Base-by-base conservation (phyloP, 805 yeast species). In the Diddensiella transvaalensis region DNA sequence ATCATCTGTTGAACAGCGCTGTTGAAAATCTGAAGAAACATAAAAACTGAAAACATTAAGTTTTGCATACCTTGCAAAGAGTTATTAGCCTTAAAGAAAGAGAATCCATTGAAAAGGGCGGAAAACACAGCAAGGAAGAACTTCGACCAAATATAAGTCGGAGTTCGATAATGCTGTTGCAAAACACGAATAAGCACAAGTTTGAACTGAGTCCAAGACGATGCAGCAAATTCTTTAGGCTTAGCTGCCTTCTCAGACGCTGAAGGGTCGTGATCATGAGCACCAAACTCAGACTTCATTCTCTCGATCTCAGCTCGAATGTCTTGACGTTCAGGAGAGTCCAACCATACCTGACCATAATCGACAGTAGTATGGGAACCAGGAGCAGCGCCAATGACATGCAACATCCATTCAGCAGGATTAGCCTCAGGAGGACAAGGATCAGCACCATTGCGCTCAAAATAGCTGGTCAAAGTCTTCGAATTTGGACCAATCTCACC, bases 401-500 rank as follows among this genome's bases (percentile, higher is more conserved):
- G 85, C 67, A 88, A 72, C 95, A 88, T 88, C 93, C 95, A 88
- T 70, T 87, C 96, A 11, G 90, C 91, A 26, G 91, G 93, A 56
- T 85, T 85, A 3, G 87, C 88, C 37, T 73, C 72, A 4, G 72
- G 68, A 18, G 90, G 89, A 69, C 90, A 85, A 47, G 71, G 69
- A 22, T 73, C 76, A 37, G 89, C 79, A 46, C 88, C 89, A 54
- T 83, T 65, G 3, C 64, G 62, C 63, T 84, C 88, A 59, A 85
- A 83, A 61, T 84, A 84, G 44, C 76, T 66, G 49, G 83, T 82
- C 70, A 84, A 71, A 2, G 78, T 72, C 39, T 64, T 60, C 57
- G 79, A 80, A 57, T 80, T 76, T 32, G 74, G 65, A 47, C 91
- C 90, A 51, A 82, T 68, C 42, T 82, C 85, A 52, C 90, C 91